Conservation (phyloP, 192 early-diverging fungal species). For the Oehlia diaphana region DNA sequence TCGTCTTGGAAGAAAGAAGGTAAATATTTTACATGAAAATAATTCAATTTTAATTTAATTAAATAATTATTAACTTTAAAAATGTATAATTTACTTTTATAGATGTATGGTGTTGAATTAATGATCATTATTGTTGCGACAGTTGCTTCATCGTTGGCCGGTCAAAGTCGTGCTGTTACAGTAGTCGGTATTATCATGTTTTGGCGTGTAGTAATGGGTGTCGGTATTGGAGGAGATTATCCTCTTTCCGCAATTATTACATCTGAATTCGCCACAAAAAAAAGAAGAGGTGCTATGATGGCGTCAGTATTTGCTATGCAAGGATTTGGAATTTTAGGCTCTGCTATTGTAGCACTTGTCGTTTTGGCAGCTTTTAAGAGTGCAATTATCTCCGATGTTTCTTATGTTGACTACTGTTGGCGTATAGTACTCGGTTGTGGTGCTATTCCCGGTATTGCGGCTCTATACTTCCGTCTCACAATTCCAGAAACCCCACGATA, state of each 20-base stretch:
- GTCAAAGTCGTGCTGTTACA: slow-evolving; percentile 48
- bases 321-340: slow-evolving; percentile 82
- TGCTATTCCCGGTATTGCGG: slow-evolving; percentile 70
- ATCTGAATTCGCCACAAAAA: slow-evolving; percentile 80
- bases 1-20: slow-evolving; percentile 79
- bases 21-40: neutral
- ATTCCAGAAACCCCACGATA: slow-evolving; percentile 85
- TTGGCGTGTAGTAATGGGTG: slow-evolving; percentile 88
- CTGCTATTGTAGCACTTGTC: slow-evolving; percentile 68
- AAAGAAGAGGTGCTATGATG: slow-evolving; percentile 82
- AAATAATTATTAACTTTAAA: neutral
- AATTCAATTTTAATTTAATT: too few species aligned
- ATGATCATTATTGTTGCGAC: slow-evolving; percentile 93
- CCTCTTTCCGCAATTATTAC: slow-evolving; percentile 91
- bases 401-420: slow-evolving; percentile 84
- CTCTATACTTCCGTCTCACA: slow-evolving; percentile 81
- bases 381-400: slow-evolving; percentile 53
- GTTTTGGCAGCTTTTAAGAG: slow-evolving; percentile 61
- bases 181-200: slow-evolving; percentile 63
- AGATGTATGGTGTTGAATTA: slow-evolving; percentile 86
- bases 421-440: slow-evolving; percentile 80
- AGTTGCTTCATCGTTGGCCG: slow-evolving; percentile 73
- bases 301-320: slow-evolving; percentile 88
- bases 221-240: slow-evolving; percentile 96
- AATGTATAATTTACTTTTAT: neutral